These are phyloP conservation scores for Fusarium tjaetaba DNA, from an alignment of 2,329 filamentous ascomycete genomes.

Conservation along the genomic window DNA sequence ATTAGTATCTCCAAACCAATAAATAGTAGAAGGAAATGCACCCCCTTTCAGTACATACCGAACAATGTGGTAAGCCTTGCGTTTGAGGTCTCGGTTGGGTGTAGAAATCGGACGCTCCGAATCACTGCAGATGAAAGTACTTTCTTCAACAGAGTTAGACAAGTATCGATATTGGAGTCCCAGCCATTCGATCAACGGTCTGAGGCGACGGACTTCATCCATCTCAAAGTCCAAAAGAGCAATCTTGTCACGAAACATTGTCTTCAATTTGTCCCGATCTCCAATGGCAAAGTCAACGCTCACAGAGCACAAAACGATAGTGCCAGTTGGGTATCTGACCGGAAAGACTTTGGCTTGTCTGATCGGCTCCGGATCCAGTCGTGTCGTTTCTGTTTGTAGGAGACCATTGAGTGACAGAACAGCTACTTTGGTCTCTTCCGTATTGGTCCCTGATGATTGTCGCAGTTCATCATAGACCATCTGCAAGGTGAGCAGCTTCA, in stretches of 20 bases:
- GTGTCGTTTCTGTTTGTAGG: not conserved
- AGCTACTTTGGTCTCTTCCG: slow-evolving; percentile 13
- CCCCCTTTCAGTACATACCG: not conserved
- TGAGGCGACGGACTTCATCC: slow-evolving; percentile 12
- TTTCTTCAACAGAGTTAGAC: slow-evolving; percentile 16
- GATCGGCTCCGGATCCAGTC: slow-evolving; percentile 12
- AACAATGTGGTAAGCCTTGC: slow-evolving; percentile 21
- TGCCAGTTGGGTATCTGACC: slow-evolving; percentile 4
- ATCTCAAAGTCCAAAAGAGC: slow-evolving; percentile 27
- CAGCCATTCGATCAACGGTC: slow-evolving; percentile 19
- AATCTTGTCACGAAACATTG: slow-evolving; percentile 4
- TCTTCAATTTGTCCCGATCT: slow-evolving; percentile 13
- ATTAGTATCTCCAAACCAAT: not conserved
- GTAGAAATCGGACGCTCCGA: not conserved
- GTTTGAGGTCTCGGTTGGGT: slow-evolving; percentile 12
- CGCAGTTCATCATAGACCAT: slow-evolving; percentile 29
- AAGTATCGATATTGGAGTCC: slow-evolving; percentile 11
- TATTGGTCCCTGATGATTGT: not conserved
- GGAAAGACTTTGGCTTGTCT: slow-evolving; percentile 25
- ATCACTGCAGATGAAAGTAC: not conserved
- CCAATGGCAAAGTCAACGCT: slow-evolving; percentile 21
- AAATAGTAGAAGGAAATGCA: not conserved
- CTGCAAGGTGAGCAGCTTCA: slow-evolving; percentile 11
- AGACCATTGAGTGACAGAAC: slow-evolving; percentile 11
- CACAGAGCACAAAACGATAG: slow-evolving; percentile 1